Conservation (phyloP, 2,329 filamentous ascomycete genomes). For the Seiridium cupressi region DNA sequence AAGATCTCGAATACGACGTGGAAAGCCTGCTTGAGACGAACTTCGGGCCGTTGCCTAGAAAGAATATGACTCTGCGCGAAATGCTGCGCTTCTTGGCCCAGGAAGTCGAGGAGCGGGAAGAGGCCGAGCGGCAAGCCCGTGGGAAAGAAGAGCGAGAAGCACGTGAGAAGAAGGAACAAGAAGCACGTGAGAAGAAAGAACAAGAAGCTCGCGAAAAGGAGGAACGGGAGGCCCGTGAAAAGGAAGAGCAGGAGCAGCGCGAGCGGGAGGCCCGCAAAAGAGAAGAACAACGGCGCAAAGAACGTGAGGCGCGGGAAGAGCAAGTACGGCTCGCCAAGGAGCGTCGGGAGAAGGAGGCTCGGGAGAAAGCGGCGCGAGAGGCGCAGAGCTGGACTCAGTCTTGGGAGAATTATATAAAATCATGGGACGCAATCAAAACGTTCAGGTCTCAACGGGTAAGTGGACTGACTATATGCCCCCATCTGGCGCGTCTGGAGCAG, state of each 20-base stretch:
- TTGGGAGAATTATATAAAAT: slow-evolving; percentile 12
- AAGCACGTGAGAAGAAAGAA: slow-evolving; percentile 4
- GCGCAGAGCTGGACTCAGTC: slow-evolving; percentile 10
- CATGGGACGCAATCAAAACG: slow-evolving; percentile 9
- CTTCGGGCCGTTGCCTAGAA: neutral
- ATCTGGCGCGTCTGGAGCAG: too few species aligned
- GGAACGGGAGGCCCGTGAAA: neutral
- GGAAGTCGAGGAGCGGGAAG: neutral
- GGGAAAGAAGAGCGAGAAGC: neutral
- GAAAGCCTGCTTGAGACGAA: neutral
- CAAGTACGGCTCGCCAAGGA: slow-evolving; percentile 7
- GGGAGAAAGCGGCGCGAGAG: slow-evolving; percentile 10
- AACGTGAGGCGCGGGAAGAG: slow-evolving; percentile 8
- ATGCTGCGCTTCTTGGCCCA: neutral
- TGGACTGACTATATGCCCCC: too few species aligned
- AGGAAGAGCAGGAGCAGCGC: slow-evolving; percentile 1
- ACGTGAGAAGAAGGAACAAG: neutral
- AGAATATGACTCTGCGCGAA: neutral
- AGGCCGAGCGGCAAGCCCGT: slow-evolving; percentile 8
- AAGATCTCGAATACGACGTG: neutral
- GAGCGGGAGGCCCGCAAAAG: neutral
- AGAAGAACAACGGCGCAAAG: neutral
- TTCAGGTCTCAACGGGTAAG: neutral
- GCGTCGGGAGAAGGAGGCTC: slow-evolving; percentile 8
- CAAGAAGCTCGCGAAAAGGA: neutral